phyloP scores from a whole-genome alignment of 371 early-diverging fungal genomes.

The Mucor racemosus region DNA sequence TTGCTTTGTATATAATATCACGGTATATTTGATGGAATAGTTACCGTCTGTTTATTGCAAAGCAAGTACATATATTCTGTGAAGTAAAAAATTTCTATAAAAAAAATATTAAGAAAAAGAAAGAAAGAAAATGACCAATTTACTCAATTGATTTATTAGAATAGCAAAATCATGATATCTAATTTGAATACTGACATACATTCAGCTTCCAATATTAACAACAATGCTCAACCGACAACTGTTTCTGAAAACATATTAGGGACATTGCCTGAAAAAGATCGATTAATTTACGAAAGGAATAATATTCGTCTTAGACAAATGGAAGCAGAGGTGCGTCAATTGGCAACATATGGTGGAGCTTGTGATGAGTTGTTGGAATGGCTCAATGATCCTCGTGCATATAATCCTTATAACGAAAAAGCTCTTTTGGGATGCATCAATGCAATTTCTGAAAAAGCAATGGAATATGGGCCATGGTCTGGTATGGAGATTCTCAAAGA shows the following conservation, averaged over 20 bases:
- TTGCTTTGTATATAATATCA: not conserved
- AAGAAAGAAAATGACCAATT: not conserved
- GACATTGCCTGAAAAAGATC: slow-evolving; percentile 4
- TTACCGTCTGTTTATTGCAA: not conserved
- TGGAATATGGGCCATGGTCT: slow-evolving; percentile 38
- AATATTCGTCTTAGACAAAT: slow-evolving; percentile 32
- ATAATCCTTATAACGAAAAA: slow-evolving; percentile 32
- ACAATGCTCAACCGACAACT: not conserved
- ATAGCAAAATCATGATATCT: not conserved
- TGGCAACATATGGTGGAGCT: slow-evolving; percentile 38
- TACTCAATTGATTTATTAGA: not conserved
- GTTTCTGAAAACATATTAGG: not conserved
- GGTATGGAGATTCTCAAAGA: slow-evolving; percentile 31
- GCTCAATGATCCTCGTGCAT: slow-evolving; percentile 43
- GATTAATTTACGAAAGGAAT: slow-evolving; percentile 24
- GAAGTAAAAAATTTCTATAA: not conserved
- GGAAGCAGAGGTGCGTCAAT: slow-evolving; percentile 30
- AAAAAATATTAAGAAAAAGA: too few species aligned
- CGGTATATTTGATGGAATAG: not conserved
- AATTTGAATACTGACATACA: not conserved
- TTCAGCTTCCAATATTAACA: not conserved
- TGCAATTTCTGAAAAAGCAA: slow-evolving; percentile 25
- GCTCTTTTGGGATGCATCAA: slow-evolving; percentile 35
- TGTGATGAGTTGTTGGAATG: slow-evolving; percentile 46
- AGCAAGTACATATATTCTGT: not conserved